Conservation (phyloP, 1,284 basidiomycete species). For the Cutaneotrichosporon cutaneum region DNA sequence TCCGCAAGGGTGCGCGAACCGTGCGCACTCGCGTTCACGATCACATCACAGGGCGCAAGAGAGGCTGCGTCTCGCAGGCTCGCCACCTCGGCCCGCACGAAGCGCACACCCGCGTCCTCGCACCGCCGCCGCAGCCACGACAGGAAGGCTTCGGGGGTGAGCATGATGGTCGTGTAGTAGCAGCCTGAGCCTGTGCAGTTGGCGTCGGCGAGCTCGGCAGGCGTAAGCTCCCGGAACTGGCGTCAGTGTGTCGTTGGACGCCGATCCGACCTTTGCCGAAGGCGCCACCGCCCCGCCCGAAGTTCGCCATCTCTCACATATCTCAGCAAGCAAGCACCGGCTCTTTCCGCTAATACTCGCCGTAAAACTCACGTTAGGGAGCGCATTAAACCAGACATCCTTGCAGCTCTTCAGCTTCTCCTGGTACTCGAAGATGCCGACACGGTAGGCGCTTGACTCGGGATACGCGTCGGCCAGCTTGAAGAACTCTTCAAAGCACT, state of each 20-base stretch:
- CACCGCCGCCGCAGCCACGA: constrained; percentile 12
- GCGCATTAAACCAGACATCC: constrained; percentile 1
- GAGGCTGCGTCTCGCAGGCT: constrained; percentile 9
- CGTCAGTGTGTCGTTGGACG: background rate
- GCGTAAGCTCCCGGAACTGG: background rate
- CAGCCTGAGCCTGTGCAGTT: background rate
- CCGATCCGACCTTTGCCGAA: background rate
- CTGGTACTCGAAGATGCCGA: constrained; percentile 8
- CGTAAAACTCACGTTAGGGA: constrained; percentile 7
- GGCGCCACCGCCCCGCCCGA: too few relatives aligned
- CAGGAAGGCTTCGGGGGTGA: constrained; percentile 15
- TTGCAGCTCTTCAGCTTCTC: constrained; percentile 8
- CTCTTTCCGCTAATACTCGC: too few relatives aligned
- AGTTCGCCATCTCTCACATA: too few relatives aligned
- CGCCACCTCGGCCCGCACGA: constrained; percentile 15
- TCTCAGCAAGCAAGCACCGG: too few relatives aligned
- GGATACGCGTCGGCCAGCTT: background rate
- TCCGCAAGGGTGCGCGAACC: constrained; percentile 6
- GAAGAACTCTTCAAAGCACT: background rate
- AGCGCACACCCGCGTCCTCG: constrained; percentile 9
- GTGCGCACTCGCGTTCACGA: constrained; percentile 6
- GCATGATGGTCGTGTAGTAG: constrained; percentile 5
- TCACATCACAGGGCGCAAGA: constrained; percentile 14
- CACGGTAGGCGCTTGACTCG: background rate
- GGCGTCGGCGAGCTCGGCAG: background rate